Evolutionary conservation across 176 grass and related monocot species (phyloP).

Genomic region (Aechmea fasciata): DNA sequence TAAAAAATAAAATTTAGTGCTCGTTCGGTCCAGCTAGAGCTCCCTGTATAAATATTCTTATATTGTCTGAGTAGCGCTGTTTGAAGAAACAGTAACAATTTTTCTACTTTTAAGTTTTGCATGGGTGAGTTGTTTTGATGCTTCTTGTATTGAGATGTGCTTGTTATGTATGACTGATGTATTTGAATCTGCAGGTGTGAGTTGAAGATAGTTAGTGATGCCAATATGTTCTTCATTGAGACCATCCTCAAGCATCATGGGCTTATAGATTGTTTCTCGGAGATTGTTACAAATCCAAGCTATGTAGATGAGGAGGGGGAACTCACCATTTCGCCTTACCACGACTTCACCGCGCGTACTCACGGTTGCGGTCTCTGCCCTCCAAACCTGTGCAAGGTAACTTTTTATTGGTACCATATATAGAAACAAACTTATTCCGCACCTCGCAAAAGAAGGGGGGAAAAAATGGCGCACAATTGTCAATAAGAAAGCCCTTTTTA

Average conservation of each 20-base stretch:
- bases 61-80: background rate
- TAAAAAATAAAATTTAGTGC: background rate
- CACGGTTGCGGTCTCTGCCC: slow-evolving; percentile 76
- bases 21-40: background rate
- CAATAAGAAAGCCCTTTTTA: background rate
- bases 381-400: slow-evolving; percentile 87
- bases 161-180: background rate
- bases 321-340: slow-evolving; percentile 62
- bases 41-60: background rate
- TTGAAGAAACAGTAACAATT: too few relatives aligned
- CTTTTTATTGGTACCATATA: background rate
- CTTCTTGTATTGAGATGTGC: background rate
- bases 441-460: background rate
- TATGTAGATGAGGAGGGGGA: slow-evolving; percentile 44
- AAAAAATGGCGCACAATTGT: background rate
- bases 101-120: too few relatives aligned
- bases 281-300: slow-evolving; percentile 62
- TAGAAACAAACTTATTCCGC: background rate
- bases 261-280: slow-evolving; percentile 54
- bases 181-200: slow-evolving; percentile 36
- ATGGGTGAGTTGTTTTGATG: too few relatives aligned
- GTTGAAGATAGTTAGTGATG: slow-evolving; percentile 77
- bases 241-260: slow-evolving; percentile 62
- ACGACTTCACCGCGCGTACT: slow-evolving; percentile 26
- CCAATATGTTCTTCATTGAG: slow-evolving; percentile 79